Conservation (phyloP, 495 filamentous ascomycete species). For the Aspergillus bridgeri region DNA sequence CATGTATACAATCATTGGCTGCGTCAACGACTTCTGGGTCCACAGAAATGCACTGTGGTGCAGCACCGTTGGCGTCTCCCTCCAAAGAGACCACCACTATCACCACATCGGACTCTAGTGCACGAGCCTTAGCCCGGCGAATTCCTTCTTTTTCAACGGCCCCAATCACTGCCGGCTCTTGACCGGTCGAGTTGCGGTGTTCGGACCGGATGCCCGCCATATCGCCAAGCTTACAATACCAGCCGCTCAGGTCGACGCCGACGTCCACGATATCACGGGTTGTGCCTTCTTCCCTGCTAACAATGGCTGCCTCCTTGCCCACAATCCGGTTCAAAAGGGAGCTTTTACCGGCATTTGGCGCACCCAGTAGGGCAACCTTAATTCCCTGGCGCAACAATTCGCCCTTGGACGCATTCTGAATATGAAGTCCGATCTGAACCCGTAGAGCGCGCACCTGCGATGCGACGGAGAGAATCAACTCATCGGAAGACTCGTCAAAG, state of each 20-base stretch:
- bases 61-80: constrained; percentile 23
- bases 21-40: constrained; percentile 59
- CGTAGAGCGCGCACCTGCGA: constrained; percentile 57
- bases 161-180: constrained; percentile 48
- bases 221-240: constrained; percentile 83
- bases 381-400: constrained; percentile 87
- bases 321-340: constrained; percentile 87
- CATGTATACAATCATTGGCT: constrained; percentile 50
- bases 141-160: constrained; percentile 89
- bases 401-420: constrained; percentile 72
- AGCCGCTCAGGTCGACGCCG: constrained; percentile 85
- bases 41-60: constrained; percentile 34
- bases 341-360: constrained; percentile 95
- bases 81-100: constrained; percentile 76
- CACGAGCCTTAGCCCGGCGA: constrained; percentile 74
- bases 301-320: constrained; percentile 92
- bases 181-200: constrained; percentile 23
- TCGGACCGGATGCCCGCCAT: constrained; percentile 73
- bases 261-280: constrained; percentile 94
- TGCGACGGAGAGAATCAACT: constrained; percentile 66
- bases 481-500: constrained; percentile 81
- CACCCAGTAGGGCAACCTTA: constrained; percentile 77
- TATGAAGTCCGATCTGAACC: constrained; percentile 60
- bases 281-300: constrained; percentile 86
- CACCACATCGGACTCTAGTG: constrained; percentile 79